These are phyloP conservation scores for Bryoglossum gracile DNA, from an alignment of 495 filamentous ascomycete species.

Conservation along the genomic window DNA sequence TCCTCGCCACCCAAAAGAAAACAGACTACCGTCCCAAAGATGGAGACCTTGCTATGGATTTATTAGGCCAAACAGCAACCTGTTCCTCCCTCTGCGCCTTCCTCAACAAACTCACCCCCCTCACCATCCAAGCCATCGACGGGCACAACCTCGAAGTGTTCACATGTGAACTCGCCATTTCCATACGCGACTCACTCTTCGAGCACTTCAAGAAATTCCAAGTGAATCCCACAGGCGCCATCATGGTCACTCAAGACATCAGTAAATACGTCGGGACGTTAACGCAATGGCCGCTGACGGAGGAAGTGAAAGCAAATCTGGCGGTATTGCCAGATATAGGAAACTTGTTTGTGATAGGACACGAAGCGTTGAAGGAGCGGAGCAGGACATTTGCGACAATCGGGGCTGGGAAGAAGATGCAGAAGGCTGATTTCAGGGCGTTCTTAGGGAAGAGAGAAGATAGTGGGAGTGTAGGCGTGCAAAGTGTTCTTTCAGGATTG, in stretches of 20 bases:
- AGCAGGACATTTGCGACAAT: constrained; percentile 48
- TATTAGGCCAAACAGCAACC: constrained; percentile 61
- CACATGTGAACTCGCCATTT: constrained; percentile 75
- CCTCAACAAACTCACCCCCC: constrained; percentile 54
- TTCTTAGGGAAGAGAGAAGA: constrained; percentile 82
- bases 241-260: constrained; percentile 95
- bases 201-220: constrained; percentile 92
- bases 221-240: constrained; percentile 82
- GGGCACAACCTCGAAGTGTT: constrained; percentile 71
- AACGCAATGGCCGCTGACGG: constrained; percentile 66
- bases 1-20: constrained; percentile 78
- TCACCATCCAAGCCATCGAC: constrained; percentile 60
- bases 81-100: constrained; percentile 74
- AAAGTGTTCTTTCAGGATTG: constrained; percentile 56
- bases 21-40: constrained; percentile 89
- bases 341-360: constrained; percentile 92
- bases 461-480: constrained; percentile 68
- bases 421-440: constrained; percentile 69
- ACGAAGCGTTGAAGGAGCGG: constrained; percentile 78
- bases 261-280: constrained; percentile 81
- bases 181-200: constrained; percentile 67
- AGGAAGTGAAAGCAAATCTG: constrained; percentile 62
- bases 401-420: constrained; percentile 40
- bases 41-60: constrained; percentile 52
- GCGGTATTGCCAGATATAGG: constrained; percentile 89